Base-by-base conservation (phyloP, 139 green algal genomes). In the Chlamydomonas asymmetrica region DNA sequence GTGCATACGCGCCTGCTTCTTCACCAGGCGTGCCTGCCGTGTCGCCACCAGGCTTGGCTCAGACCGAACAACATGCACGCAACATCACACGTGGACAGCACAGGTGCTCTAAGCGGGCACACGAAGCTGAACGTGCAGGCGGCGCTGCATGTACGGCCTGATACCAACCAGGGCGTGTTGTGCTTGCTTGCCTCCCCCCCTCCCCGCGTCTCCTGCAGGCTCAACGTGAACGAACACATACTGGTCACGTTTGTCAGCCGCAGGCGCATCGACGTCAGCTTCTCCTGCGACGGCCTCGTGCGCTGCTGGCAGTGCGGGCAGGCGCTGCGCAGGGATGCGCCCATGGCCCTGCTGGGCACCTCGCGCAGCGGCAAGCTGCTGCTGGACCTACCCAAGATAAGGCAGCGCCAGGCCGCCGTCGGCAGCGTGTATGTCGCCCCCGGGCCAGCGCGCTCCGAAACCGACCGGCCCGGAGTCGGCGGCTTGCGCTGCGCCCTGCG, bases 381-480 rank as follows among this genome's bases (percentile, higher is more conserved):
- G 32, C 71, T 87, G 22, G 81, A 87, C 62, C 39, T 87, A 0
- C 62, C 13, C 5, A 45, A 54, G 18, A 87, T 87, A 40, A 57
- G 81, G 40, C 52, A 80, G 48, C 76, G 81, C 2, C 81, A 87
- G 76, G 27, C 41, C 37, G 64, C 50, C 2, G 71, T 75, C 2
- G 75, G 75, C 57, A 66, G 31, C 40, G n/a, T 82, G 35, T 82
- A 77, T 39, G 66, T 82, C 4, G 35, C 75, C 3, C 43, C 75
- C 13, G 75, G 75, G 18, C 75, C 75, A 4, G 67, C 76, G 27
- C 56, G 23, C 38, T 34, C 48, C 16, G 43, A 76, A 60, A 73
- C 67, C 16, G 72, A 78, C 38, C 61, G 72, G 4, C 72, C 61
- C 23, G 72, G 72, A 41, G 27, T 78, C 25, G 72, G 70, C 32